A percentile compares a stretch with the other conserved stretches of the same genome.
phyloP scores from a whole-genome alignment of 176 grass and related monocot genomes.

The Calamus simplicifolius region DNA sequence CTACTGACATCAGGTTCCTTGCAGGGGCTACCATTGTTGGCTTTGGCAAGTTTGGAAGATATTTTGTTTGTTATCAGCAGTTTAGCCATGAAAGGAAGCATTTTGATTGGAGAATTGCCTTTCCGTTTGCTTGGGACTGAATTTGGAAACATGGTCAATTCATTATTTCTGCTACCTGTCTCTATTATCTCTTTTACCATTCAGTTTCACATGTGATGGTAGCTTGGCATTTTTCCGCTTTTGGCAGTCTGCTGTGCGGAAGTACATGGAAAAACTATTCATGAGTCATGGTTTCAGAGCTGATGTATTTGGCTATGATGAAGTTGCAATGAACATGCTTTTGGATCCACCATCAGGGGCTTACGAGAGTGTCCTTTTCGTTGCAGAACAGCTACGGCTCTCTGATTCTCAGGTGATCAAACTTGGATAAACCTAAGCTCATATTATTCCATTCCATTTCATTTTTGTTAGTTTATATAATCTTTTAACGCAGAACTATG shows the following conservation, averaged over 20 bases:
- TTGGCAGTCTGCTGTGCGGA: constrained; percentile 33
- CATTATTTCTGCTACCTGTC: not conserved
- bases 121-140: constrained; percentile 24
- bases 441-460: too few species aligned
- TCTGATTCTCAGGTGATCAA: constrained; percentile 88
- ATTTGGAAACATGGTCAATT: constrained; percentile 30
- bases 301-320: constrained; percentile 37
- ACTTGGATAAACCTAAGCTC: too few species aligned
- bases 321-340: constrained; percentile 33
- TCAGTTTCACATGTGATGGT: constrained; percentile 14
- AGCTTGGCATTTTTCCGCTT: constrained; percentile 14
- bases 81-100: constrained; percentile 76
- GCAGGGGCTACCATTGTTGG: constrained; percentile 65
- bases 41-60: constrained; percentile 37
- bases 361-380: constrained; percentile 36
- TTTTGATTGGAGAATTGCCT: constrained; percentile 65
- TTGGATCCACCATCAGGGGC: constrained; percentile 23
- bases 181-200: not conserved
- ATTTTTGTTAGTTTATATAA: too few species aligned
- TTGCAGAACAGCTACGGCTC: constrained; percentile 68
- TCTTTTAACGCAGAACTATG: too few species aligned
- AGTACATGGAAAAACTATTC: constrained; percentile 55
- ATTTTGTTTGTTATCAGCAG: constrained; percentile 55
- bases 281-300: constrained; percentile 47
- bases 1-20: not conserved